Evolutionary conservation across 768 basidiomycete species (phyloP), one percentile per base, ranked within the genome.

Genomic region (Amanita pseudoporphyria): DNA sequence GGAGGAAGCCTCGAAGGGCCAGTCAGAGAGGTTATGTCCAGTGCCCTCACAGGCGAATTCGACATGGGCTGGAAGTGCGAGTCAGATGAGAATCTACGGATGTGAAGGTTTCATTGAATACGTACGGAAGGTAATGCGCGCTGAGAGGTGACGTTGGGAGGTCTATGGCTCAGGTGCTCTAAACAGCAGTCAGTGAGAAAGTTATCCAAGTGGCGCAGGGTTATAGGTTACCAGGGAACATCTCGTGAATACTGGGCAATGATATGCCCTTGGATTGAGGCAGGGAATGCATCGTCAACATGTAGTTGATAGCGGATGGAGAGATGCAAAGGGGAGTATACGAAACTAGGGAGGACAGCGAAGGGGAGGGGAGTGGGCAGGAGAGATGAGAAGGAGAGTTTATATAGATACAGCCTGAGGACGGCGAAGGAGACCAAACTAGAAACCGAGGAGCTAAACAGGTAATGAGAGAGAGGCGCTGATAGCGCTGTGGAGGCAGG

Each of bases 171-270:
- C 10, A 61, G 51, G 39, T 61, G 58, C 45, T 61, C 60, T 61
- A 39, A 19, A 36, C 13, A 21, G 32, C 12, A 21, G 33, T 24
- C 41, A 39, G 35, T n/a, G 36, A 43, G 13, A 28, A 9, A 39
- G 13, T 10, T 32, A 16, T 21, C 22, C 6, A 31, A 41, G 45
- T 28, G 44, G 52, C 12, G 35, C 5, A 37, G 18, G 10, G 49
- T 64, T 37, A 54, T 28, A 28, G 26, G 4, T 28, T 28, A 73
- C 77, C 75, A 40, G 77, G 77, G 53, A 78, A 79, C 68, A 78
- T 74, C 52, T 78, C 74, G 18, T 71, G 67, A 30, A 77, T 77
- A 55, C 73, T 73, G 21, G 77, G 77, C 22, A 79, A 63, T 1
- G 70, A 64, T 33, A 64, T 56, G 28, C 26, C 18, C 40, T 40